A percentile compares a stretch with the other conserved stretches of the same genome.
These are phyloP conservation scores for Pythium dissotocum DNA, from an alignment of 352 stramenopile genomes.

Conservation along the genomic window DNA sequence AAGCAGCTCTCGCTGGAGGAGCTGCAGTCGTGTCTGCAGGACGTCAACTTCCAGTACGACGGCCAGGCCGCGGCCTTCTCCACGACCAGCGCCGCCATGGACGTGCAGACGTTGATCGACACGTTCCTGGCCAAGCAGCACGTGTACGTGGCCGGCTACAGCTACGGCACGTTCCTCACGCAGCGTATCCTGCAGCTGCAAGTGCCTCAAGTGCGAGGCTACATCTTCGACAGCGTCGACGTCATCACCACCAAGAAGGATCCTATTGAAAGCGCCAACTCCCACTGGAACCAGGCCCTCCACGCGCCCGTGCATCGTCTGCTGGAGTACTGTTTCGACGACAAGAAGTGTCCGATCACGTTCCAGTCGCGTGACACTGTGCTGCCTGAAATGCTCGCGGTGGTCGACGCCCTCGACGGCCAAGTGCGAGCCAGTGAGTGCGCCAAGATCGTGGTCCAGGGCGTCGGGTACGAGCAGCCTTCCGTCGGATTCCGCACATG, in stretches of 20 bases:
- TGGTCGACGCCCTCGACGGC: slow-evolving; percentile 13
- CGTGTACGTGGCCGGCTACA: slow-evolving; percentile 23
- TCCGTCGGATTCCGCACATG: neutral
- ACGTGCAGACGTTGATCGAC: slow-evolving; percentile 24
- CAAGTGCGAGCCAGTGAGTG: slow-evolving; percentile 21
- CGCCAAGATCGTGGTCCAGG: neutral
- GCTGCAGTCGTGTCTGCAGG: slow-evolving; percentile 20
- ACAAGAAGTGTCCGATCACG: slow-evolving; percentile 11
- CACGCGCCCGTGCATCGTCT: neutral
- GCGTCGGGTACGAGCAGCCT: neutral
- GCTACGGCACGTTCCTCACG: slow-evolving; percentile 33
- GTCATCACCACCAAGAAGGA: slow-evolving; percentile 3
- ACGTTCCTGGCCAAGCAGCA: slow-evolving; percentile 21
- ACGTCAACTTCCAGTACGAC: slow-evolving; percentile 28
- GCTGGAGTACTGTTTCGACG: slow-evolving; percentile 22
- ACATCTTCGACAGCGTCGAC: slow-evolving; percentile 31
- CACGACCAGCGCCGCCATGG: slow-evolving; percentile 24
- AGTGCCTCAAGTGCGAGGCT: slow-evolving; percentile 21
- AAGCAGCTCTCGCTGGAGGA: slow-evolving; percentile 16
- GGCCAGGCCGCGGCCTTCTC: slow-evolving; percentile 21
- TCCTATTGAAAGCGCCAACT: slow-evolving; percentile 11
- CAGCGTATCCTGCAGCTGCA: slow-evolving; percentile 30
- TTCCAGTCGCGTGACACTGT: slow-evolving; percentile 18
- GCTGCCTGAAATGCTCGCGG: slow-evolving; percentile 6
- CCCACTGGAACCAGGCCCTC: slow-evolving; percentile 21